Base-by-base conservation (phyloP, 1,284 basidiomycete species). In the Phlebopus sp. region DNA sequence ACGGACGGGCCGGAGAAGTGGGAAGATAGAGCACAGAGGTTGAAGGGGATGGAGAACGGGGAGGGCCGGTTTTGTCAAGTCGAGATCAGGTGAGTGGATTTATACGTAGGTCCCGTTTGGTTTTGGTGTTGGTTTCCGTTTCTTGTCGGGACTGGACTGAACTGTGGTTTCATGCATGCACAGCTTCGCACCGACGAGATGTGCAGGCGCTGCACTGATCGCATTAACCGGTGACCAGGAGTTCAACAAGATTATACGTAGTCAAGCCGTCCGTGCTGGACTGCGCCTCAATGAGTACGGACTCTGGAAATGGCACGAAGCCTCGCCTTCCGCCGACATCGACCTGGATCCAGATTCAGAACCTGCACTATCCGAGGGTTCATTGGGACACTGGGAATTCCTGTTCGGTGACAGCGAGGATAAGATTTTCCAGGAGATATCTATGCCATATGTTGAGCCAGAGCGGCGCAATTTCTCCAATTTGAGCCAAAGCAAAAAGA, bases 201-300 rank as follows among this genome's bases (percentile, higher is more conserved):
- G 75, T 6, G 66, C 67, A 10, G 77, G 76, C 11, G 71, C 79
- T 1, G 76, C 76, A 0, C 59, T 76, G n/a, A 60, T 84, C 11
- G 55, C 66, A 4, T 53, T 75, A 14, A 84, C 82, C 1, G 82
- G 82, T 4, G 79, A 82, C 55, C 37, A 31, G 1, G 67, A 69
- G 29, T 79, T 81, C 56, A 66, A 66, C 34, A 57, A 65, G 31
- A 61, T 73, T 38, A 48, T 79, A 4, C 66, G 66, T 35, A 57
- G 53, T n/a, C 64, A 66, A 41, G 82, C 81, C 0, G 46, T 60
- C 5, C 67, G 61, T 38, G 53, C 71, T 14, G 76, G 73, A 7
- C 55, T 80, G 55, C 63, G 71, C 18, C 68, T 84, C 42, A 76
- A 81, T 56, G 78, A 81, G 51, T 75, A 71, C 53, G 82, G 82